Evolutionary conservation across 108 stramenopile species (phyloP), one percentile per base, ranked within the genome.

Genomic region (Skeletonema tropicum): DNA sequence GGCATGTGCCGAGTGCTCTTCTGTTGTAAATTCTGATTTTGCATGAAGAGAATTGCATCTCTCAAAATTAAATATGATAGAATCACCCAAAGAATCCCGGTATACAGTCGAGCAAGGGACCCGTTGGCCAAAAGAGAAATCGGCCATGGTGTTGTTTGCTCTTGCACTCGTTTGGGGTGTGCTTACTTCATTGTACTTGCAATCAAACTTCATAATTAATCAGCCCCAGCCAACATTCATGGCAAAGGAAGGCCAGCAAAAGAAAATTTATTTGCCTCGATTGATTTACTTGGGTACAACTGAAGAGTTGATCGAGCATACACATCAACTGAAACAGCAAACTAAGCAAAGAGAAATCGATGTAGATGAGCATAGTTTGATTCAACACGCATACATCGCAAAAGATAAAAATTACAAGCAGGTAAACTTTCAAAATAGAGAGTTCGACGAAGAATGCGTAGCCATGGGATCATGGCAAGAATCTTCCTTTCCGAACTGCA

Each of bases 401-500:
- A 1, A 49, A 5, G 48, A 49, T 19, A 17, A 17, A 17, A 49
- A 49, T 49, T 49, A 49, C 17, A 49, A 49, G 19, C 17, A 19
- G 19, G 48, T 49, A 6, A 49, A 49, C 48, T 49, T 49, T 19
- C 48, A 17, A 19, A 7, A 17, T 5, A 66, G 31, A 49, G 19
- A 19, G 48, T 49, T 49, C 61, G 39, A 65, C n/a, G 66, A 68
- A 33, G 66, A 67, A 21, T 73, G 72, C 46, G 26, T 23, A 46
- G 45, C 72, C 21, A 73, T 67, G 48, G 21, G 23, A 5, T 21
- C 48, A 17, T 73, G 65, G 72, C 66, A 73, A 55, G 66, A 68
- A 57, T 32, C 39, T 17, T 73, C 36, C 13, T 67, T 46, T 41
- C 72, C 66, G 19, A 68, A 31, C 36, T 73, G 72, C 72, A 73